These are phyloP conservation scores for Myxozyma kluyveri DNA, from an alignment of 805 yeast species.

Conservation along the genomic window DNA sequence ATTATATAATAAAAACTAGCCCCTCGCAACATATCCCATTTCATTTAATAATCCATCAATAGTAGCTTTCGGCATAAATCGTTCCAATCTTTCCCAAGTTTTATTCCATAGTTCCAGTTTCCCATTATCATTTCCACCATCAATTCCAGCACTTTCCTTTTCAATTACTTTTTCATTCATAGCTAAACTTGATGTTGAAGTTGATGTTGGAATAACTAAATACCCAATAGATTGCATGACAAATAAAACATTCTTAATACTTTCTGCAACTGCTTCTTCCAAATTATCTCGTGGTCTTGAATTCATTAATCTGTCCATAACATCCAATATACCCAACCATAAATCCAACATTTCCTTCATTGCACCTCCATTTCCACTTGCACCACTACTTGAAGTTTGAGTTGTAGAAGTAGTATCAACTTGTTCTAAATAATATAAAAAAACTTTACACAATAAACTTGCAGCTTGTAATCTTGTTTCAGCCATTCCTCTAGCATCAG, in stretches of 20 bases:
- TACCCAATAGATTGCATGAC: constrained; percentile 39
- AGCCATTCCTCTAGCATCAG: constrained; percentile 62
- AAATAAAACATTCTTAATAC: constrained; percentile 43
- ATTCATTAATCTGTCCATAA: constrained; percentile 42
- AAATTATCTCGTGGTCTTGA: constrained; percentile 41
- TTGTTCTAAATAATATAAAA: constrained; percentile 47
- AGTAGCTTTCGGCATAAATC: constrained; percentile 40
- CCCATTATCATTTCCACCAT: constrained; percentile 33
- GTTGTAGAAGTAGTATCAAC: too few relatives aligned
- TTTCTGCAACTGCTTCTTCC: constrained; percentile 43
- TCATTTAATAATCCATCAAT: constrained; percentile 12
- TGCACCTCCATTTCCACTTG: too few relatives aligned
- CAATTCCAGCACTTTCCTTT: not conserved
- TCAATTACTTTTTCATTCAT: not conserved
- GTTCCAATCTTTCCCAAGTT: constrained; percentile 40
- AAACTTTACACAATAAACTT: constrained; percentile 63
- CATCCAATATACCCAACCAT: constrained; percentile 41
- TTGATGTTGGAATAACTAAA: constrained; percentile 21
- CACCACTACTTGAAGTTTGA: too few relatives aligned
- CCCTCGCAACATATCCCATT: not conserved
- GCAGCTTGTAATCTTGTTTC: constrained; percentile 67
- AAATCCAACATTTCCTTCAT: constrained; percentile 34
- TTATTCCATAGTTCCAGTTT: constrained; percentile 39
- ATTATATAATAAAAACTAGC: not conserved
- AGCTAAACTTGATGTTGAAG: not conserved